These are phyloP conservation scores for Cylindrodendrum hubeiense DNA, from an alignment of 2,329 filamentous ascomycete species.

Conservation along the genomic window DNA sequence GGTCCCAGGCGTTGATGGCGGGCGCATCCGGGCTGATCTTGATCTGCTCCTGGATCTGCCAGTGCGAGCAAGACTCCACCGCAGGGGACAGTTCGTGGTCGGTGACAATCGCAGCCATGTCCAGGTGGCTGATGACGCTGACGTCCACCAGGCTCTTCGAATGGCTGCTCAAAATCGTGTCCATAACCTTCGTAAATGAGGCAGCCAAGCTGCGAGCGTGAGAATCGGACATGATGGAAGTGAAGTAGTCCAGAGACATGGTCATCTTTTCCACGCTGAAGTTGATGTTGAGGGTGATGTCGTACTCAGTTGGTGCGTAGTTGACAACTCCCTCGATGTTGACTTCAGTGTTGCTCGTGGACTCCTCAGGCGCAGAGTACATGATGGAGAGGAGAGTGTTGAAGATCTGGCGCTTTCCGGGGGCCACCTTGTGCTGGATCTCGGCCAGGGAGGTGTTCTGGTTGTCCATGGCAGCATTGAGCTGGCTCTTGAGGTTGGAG, in stretches of 20 bases:
- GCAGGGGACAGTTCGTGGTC: slow-evolving; percentile 8
- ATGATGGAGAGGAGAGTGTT: slow-evolving; percentile 19
- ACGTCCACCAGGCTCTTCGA: not conserved
- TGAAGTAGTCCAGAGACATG: slow-evolving; percentile 16
- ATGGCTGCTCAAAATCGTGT: slow-evolving; percentile 4
- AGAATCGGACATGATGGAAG: slow-evolving; percentile 5
- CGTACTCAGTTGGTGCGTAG: slow-evolving; percentile 17
- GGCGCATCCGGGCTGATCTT: slow-evolving; percentile 6
- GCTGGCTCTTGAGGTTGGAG: slow-evolving; percentile 8
- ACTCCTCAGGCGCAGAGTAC: slow-evolving; percentile 9
- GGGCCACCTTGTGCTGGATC: slow-evolving; percentile 18
- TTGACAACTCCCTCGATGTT: slow-evolving; percentile 14
- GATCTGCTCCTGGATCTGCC: slow-evolving; percentile 13
- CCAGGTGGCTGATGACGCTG: slow-evolving; percentile 4
- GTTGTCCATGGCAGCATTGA: slow-evolving; percentile 16
- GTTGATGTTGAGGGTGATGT: slow-evolving; percentile 17
- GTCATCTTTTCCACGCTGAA: slow-evolving; percentile 13
- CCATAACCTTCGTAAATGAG: slow-evolving; percentile 15
- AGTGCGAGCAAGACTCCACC: slow-evolving; percentile 14
- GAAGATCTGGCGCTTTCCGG: slow-evolving; percentile 18
- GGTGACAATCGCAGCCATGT: slow-evolving; percentile 7
- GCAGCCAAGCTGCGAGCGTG: slow-evolving; percentile 14
- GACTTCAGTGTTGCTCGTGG: not conserved
- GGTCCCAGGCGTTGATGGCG: slow-evolving; percentile 15
- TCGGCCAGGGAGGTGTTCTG: slow-evolving; percentile 14